A percentile compares a stretch with the other conserved stretches of the same genome.
These are phyloP conservation scores for Lepidopterella palustris DNA, from an alignment of 495 filamentous ascomycete species.

Conservation along the genomic window DNA sequence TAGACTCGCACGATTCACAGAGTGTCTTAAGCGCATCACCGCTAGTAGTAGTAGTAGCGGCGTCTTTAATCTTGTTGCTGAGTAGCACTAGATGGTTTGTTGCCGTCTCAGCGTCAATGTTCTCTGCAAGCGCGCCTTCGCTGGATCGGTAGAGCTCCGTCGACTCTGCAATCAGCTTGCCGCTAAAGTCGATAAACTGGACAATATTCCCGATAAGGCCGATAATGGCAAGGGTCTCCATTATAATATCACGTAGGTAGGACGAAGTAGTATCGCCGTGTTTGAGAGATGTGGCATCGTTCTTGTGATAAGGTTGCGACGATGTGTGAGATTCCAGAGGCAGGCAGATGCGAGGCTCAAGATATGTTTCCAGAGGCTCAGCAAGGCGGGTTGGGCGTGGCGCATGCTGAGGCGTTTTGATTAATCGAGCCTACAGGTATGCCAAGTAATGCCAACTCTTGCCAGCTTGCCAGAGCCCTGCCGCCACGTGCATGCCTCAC, in stretches of 20 bases:
- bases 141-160: background rate
- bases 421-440: too few species aligned
- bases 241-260: slow-evolving; percentile 7
- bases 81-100: background rate
- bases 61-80: background rate
- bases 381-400: background rate
- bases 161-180: background rate
- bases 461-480: too few species aligned
- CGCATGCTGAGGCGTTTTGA: background rate
- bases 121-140: background rate
- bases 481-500: too few species aligned
- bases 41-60: slow-evolving; percentile 2
- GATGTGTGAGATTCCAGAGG: background rate
- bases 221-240: slow-evolving; percentile 31
- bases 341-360: background rate
- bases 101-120: background rate
- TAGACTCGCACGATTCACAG: background rate
- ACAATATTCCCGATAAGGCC: slow-evolving; percentile 30
- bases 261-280: background rate
- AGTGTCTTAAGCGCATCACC: background rate
- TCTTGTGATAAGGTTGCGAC: background rate
- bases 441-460: too few species aligned
- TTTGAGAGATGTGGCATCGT: background rate
- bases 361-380: background rate
- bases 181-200: slow-evolving; percentile 32